phyloP scores from a whole-genome alignment of 163 green algal genomes.

The Chlorella variabilis region DNA sequence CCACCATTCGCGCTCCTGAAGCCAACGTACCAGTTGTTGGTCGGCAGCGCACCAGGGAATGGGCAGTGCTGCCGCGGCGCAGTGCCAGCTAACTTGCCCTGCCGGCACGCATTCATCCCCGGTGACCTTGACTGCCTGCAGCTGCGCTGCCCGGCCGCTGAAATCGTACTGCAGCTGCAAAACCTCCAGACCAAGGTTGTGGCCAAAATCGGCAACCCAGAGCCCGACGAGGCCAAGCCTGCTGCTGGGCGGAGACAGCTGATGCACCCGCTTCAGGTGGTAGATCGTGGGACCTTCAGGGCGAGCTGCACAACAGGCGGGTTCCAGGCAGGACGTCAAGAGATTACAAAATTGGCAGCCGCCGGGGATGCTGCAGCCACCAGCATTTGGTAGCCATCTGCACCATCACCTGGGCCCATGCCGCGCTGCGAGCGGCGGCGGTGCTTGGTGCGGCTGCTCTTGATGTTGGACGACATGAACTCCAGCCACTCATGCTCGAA shows the following conservation, averaged over 20 bases:
- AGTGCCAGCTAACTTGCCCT: conserved; percentile 23
- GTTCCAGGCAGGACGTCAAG: too few species aligned
- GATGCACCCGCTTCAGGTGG: conserved; percentile 35
- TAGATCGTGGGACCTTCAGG: conserved; percentile 15
- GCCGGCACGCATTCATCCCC: conserved; percentile 30
- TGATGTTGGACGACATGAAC: conserved; percentile 37
- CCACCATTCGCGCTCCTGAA: neutral
- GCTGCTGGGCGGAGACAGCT: conserved; percentile 18
- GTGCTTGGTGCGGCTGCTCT: conserved; percentile 17
- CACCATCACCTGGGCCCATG: conserved; percentile 3
- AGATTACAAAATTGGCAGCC: too few species aligned
- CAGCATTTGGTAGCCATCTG: neutral
- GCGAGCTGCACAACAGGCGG: neutral
- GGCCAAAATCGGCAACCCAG: conserved; percentile 17
- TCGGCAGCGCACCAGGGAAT: conserved; percentile 11
- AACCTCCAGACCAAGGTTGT: neutral
- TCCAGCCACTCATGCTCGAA: conserved; percentile 48
- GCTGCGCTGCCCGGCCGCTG: neutral
- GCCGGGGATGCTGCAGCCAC: neutral
- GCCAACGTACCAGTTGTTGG: conserved; percentile 18
- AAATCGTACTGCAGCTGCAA: conserved; percentile 37
- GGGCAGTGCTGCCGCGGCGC: conserved; percentile 2
- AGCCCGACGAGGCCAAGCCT: neutral
- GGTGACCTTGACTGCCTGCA: conserved; percentile 15
- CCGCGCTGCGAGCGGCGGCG: conserved; percentile 17